Base-by-base conservation (phyloP, 2,329 filamentous ascomycete species). In the Aspergillus brasiliensis region DNA sequence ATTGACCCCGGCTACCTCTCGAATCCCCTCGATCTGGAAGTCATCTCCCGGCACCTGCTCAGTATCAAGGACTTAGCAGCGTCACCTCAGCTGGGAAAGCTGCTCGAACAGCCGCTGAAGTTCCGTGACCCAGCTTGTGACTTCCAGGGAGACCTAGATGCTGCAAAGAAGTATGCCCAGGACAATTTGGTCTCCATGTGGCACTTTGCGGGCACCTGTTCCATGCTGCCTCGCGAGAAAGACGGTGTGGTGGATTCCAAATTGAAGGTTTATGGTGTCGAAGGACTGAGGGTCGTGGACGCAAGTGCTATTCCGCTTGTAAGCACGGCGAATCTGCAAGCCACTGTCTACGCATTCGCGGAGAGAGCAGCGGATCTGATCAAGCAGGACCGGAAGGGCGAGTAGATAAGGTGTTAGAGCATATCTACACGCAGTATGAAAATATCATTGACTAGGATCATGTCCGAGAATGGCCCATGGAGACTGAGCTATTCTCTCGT, bases 71-170 rank as follows among this genome's bases (percentile, higher is more conserved):
- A 56, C 10, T n/a, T 56, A 11, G 54, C 54, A 17, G 28, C 49
- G 54, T 56, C 54, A 28, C 27, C 49, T 40, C 56, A 58, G 56
- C 56, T 58, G 8, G 49, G 56, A 8, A 48, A 47, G 27, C 23
- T 63, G 25, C 57, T 67, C 65, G 47, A 70, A 70, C 15, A 61
- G 47, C 37, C 48, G 23, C 60, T 63, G 58, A 28, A 60, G 51
- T 40, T 57, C 31, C 37, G 49, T 25, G 56, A 58, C 49, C 49
- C 49, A 40, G 56, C 13, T 48, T 48, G 40, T 28, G 49, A 58
- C 49, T 58, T 58, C 40, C 56, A 53, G 28, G 49, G 40, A 47
- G 49, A 58, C 56, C 31, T 58, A 19, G 49, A 58, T 48, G 56
- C 56, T 8, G 48, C 56, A 28, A 58, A 54, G 28, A 48, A 48